phyloP scores from a whole-genome alignment of 2,329 filamentous ascomycete genomes.

The Penicillium brasilianum region DNA sequence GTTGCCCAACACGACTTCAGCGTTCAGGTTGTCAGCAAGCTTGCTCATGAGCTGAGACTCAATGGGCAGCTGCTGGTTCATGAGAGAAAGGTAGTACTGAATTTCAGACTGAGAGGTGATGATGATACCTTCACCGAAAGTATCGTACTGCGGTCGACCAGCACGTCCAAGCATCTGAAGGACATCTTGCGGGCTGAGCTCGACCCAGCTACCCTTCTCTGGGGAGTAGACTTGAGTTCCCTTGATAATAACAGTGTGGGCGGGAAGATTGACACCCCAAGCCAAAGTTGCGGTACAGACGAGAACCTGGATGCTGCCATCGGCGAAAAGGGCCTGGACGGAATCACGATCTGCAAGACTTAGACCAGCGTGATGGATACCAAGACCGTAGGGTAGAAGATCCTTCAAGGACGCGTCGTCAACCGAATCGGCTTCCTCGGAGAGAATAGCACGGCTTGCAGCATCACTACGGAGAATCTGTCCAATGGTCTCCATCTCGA shows the following conservation, averaged over 20 bases:
- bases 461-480: slow-evolving; percentile 93
- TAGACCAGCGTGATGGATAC: slow-evolving; percentile 98
- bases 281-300: slow-evolving; percentile 98
- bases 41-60: slow-evolving; percentile 95
- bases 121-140: slow-evolving; percentile 97
- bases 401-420: slow-evolving; percentile 91
- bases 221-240: slow-evolving; percentile 97
- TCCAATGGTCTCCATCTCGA: slow-evolving; percentile 96
- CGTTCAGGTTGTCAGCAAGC: slow-evolving; percentile 93
- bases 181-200: slow-evolving; percentile 95
- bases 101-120: slow-evolving; percentile 95
- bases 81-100: slow-evolving; percentile 93
- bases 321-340: slow-evolving; percentile 91
- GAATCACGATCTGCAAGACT: slow-evolving; percentile 91
- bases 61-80: slow-evolving; percentile 97
- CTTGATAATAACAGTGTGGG: slow-evolving; percentile 98
- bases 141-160: slow-evolving; percentile 94
- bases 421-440: slow-evolving; percentile 80
- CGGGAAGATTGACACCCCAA: slow-evolving; percentile 98
- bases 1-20: slow-evolving; percentile 93
- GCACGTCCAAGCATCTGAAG: slow-evolving; percentile 98
- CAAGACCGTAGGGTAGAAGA: slow-evolving; percentile 91
- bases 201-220: slow-evolving; percentile 98
- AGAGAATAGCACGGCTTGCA: slow-evolving; percentile 84
- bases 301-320: slow-evolving; percentile 89